phyloP scores from a whole-genome alignment of 1,284 basidiomycete genomes.

The Coriolopsis trogii region DNA sequence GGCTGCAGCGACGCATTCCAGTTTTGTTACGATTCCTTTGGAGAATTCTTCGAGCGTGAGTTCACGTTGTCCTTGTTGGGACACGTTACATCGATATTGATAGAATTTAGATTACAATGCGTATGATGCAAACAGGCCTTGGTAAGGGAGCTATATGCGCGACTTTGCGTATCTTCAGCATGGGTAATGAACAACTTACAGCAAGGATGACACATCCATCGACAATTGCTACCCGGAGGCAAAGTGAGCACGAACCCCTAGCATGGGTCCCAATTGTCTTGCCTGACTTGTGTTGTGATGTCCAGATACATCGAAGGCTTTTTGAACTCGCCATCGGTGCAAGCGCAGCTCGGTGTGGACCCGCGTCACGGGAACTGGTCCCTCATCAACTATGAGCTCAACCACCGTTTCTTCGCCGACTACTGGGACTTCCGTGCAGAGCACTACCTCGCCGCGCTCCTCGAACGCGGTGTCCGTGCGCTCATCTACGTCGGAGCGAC shows the following conservation, averaged over 20 bases:
- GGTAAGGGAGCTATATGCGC: constrained; percentile 2
- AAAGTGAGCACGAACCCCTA: no score
- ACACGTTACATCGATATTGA: background rate
- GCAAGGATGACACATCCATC: background rate
- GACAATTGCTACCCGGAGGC: no score
- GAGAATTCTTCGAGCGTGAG: constrained; percentile 13
- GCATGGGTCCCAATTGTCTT: no score
- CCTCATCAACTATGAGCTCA: constrained; percentile 39
- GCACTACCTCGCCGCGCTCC: constrained; percentile 66
- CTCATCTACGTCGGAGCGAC: constrained; percentile 77
- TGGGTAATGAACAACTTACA: background rate
- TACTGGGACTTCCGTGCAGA: constrained; percentile 41
- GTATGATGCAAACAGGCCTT: constrained; percentile 16
- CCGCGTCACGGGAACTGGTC: constrained; percentile 49
- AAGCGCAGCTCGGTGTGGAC: constrained; percentile 62
- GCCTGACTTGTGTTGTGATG: background rate
- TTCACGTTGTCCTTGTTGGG: no score
- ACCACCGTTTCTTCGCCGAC: constrained; percentile 3
- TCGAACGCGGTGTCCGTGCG: constrained; percentile 74
- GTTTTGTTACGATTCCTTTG: constrained; percentile 39
- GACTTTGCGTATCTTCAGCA: background rate
- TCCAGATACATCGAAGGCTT: constrained; percentile 44
- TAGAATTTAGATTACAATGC: constrained; percentile 2
- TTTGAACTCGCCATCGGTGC: constrained; percentile 58
- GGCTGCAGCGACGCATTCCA: constrained; percentile 40